A percentile compares a stretch with the other conserved stretches of the same genome.
These are phyloP conservation scores for Debaryomyces psychrophilus DNA, from an alignment of 1,139 yeast genomes.

Conservation along the genomic window DNA sequence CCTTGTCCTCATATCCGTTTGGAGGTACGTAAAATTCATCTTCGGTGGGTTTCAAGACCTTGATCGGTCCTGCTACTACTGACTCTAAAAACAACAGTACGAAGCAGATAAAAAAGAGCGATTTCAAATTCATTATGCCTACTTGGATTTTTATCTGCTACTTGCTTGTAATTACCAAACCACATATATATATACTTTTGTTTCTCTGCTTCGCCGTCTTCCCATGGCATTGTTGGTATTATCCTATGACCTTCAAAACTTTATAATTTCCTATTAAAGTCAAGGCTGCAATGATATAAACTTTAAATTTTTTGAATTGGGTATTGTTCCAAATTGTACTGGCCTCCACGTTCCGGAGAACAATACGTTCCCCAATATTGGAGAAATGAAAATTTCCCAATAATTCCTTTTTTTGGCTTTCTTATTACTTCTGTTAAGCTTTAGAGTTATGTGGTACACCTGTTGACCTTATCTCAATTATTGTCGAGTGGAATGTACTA, in stretches of 20 bases:
- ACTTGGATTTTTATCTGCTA: background rate
- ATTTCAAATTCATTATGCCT: background rate
- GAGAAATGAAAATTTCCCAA: too few species aligned
- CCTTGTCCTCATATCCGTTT: constrained; percentile 21
- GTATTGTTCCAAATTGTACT: too few species aligned
- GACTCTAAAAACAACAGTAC: background rate
- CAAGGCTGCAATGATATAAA: background rate
- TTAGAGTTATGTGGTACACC: too few species aligned
- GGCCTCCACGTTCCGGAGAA: too few species aligned
- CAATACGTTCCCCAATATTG: too few species aligned
- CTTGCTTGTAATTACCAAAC: background rate
- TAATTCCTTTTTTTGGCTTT: too few species aligned
- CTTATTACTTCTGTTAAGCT: too few species aligned
- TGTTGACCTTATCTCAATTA: too few species aligned
- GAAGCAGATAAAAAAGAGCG: background rate
- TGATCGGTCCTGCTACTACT: constrained; percentile 4
- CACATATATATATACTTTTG: background rate
- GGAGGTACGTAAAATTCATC: constrained; percentile 30
- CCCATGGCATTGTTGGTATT: background rate
- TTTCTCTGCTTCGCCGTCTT: background rate
- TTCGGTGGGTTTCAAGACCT: constrained; percentile 15
- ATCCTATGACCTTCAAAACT: background rate
- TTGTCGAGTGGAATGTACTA: too few species aligned
- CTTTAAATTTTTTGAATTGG: background rate
- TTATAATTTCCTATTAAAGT: background rate